Evolutionary conservation across 768 basidiomycete species (phyloP), one percentile per base, ranked within the genome.

Genomic region (Mycena galericulata): DNA sequence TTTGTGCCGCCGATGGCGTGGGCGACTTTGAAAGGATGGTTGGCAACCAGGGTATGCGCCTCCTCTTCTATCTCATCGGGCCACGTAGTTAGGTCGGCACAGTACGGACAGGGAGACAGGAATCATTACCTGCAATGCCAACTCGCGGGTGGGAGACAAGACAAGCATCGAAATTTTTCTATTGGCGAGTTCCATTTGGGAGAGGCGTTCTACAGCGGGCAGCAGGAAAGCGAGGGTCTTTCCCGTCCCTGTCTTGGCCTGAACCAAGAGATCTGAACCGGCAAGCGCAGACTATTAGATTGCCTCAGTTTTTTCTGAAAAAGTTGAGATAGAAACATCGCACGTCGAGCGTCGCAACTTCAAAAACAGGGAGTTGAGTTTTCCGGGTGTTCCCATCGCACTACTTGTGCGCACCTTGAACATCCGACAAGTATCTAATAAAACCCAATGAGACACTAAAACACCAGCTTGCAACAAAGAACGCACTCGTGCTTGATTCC

Each of bases 161-260:
- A 94, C 86, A 27, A 90, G 84, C 41, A 90, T 86, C 22, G 88
- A 92, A 32, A 89, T 84, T 47, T 72, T 70, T 17, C 77, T 73
- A 0, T 63, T n/a, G 0, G 68, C 74, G 18, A 56, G 57, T 38
- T 40, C 69, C 75, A 60, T 85, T 82, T 71, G 85, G 76, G 84
- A 85, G 24, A 93, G 80, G 50, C 84, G 87, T 74, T 94, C 91
- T 45, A 94, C 82, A 32, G 92, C 88, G 0, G 92, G 92, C n/a
- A 94, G 79, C 20, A 91, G 87, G 75, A 94, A 94, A 5, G 90
- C 92, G 38, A 90, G 85, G 14, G 92, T 92, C 79, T 81, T 81
- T 77, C 90, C 90, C 15, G 90, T 91, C 32, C 89, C 89, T 2
- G 88, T 90, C 69, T 86, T 86, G 34, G 86, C 86, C 61, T 87